Conservation (phyloP, 345 rosid genomes). For the Citrus trifoliata region DNA sequence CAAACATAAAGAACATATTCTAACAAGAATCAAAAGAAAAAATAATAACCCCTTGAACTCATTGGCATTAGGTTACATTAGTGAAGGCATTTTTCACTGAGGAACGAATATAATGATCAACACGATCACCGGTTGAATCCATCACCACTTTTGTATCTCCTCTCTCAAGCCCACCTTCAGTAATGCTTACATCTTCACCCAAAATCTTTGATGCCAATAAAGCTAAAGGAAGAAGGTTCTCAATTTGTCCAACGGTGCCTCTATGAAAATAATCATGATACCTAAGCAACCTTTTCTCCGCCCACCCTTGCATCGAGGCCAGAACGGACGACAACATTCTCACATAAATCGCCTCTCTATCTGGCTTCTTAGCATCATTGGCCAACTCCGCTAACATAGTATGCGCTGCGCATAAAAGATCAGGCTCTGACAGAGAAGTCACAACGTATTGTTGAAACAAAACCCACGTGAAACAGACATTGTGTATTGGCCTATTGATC, state of each 20-base stretch:
- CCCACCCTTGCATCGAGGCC: conserved; percentile 79
- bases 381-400: conserved; percentile 78
- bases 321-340: conserved; percentile 57
- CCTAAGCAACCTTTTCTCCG: conserved; percentile 65
- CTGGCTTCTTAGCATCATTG: conserved; percentile 65
- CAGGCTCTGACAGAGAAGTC: conserved; percentile 68
- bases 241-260: conserved; percentile 52
- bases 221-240: conserved; percentile 69
- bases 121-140: conserved; percentile 54
- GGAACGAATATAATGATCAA: conserved; percentile 68
- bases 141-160: conserved; percentile 42
- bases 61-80: conserved; percentile 34
- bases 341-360: conserved; percentile 57
- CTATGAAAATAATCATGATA: conserved; percentile 75
- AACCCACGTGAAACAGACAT: conserved; percentile 83
- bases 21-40: not conserved
- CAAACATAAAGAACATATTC: not conserved
- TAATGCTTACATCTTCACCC: conserved; percentile 60
- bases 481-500: conserved; percentile 65
- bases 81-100: conserved; percentile 69
- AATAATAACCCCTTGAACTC: not conserved
- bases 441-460: conserved; percentile 72
- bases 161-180: conserved; percentile 45
- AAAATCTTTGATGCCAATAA: conserved; percentile 59
- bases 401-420: conserved; percentile 68